These are phyloP conservation scores for Cercis canadensis DNA, from an alignment of 306 rosid genomes.

Conservation along the genomic window DNA sequence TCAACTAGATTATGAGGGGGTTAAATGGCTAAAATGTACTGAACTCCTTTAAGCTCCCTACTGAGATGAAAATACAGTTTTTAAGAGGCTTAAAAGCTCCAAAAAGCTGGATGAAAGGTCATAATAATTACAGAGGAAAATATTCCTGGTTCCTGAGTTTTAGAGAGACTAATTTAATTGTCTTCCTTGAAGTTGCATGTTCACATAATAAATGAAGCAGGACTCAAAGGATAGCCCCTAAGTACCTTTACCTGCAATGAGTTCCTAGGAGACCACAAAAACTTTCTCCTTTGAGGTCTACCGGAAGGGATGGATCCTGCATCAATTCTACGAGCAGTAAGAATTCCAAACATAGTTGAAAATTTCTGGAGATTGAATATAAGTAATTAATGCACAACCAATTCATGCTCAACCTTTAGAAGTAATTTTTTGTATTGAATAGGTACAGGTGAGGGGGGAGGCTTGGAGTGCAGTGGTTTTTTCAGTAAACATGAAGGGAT, in stretches of 20 bases:
- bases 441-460: background rate
- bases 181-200: slow-evolving; percentile 14
- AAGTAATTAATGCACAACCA: slow-evolving; percentile 19
- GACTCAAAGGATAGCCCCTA: slow-evolving; percentile 20
- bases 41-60: slow-evolving; percentile 20
- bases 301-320: slow-evolving; percentile 82
- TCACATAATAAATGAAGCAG: slow-evolving; percentile 31
- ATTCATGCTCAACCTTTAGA: slow-evolving; percentile 3
- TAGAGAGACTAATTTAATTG: slow-evolving; percentile 18
- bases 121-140: slow-evolving; percentile 9
- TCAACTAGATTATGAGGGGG: background rate
- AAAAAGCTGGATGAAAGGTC: background rate
- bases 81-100: background rate
- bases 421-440: background rate
- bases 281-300: slow-evolving; percentile 77
- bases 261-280: slow-evolving; percentile 81
- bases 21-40: slow-evolving; percentile 10
- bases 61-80: background rate
- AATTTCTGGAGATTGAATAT: background rate
- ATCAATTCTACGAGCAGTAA: slow-evolving; percentile 27
- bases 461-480: slow-evolving; percentile 4
- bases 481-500: slow-evolving; percentile 1
- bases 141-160: slow-evolving; percentile 9
- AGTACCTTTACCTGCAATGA: slow-evolving; percentile 67
- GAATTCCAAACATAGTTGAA: slow-evolving; percentile 9